Evolutionary conservation across 441 rosid genomes (phyloP).

Genomic region (Adansonia gregorii): DNA sequence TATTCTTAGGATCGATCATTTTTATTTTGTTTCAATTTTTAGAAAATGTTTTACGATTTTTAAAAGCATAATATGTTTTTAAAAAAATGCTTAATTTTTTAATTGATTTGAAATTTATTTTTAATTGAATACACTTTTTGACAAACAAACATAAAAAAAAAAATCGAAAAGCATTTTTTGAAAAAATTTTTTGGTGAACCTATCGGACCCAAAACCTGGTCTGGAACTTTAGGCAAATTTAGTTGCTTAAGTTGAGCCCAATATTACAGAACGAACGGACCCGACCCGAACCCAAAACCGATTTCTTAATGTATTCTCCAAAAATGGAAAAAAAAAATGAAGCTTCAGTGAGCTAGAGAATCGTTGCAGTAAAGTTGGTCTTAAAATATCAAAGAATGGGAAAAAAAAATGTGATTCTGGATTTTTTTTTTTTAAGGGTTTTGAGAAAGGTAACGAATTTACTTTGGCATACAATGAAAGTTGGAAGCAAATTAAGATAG

Average conservation of each 20-base stretch:
- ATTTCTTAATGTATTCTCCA: background rate
- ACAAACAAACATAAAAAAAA: too few species aligned
- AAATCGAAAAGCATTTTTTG: too few species aligned
- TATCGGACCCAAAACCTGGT: background rate
- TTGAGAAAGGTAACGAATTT: slow-evolving; percentile 9
- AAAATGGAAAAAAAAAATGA: background rate
- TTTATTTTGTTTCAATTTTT: too few species aligned
- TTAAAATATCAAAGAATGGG: background rate
- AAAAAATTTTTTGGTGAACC: too few species aligned
- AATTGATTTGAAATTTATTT: too few species aligned
- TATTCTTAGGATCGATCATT: too few species aligned
- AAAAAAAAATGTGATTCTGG: background rate
- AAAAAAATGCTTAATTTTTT: too few species aligned
- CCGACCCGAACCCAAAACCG: background rate
- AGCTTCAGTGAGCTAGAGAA: too few species aligned
- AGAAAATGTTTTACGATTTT: too few species aligned
- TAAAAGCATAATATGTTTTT: too few species aligned
- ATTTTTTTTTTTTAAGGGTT: background rate
- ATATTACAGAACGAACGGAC: background rate
- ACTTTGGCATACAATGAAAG: background rate
- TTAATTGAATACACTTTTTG: too few species aligned
- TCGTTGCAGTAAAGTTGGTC: background rate
- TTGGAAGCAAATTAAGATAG: background rate
- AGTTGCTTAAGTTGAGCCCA: background rate
- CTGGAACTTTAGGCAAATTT: background rate